Percentiles rank a stretch among this genome's conserved stretches.
Evolutionary conservation across 306 rosid species (phyloP).

Genomic region (Castanea mollissima): DNA sequence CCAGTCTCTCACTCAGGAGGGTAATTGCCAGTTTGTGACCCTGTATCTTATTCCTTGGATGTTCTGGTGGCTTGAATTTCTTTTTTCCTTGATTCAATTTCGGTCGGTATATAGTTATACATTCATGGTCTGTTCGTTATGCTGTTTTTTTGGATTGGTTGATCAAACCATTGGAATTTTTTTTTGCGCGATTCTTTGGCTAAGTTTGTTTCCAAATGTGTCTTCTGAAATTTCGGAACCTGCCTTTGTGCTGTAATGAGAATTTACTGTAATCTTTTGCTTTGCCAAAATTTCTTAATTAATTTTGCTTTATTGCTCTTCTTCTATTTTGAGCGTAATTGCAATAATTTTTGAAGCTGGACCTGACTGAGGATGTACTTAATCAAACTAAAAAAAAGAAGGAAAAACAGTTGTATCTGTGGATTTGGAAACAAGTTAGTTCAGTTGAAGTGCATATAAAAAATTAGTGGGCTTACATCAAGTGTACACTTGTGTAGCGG

Average conservation of each 20-base stretch:
- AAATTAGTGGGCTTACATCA: no score
- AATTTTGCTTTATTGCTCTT: background rate
- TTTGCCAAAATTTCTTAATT: background rate
- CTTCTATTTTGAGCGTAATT: background rate
- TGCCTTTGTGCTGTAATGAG: constrained; percentile 20
- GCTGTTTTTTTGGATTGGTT: constrained; percentile 29
- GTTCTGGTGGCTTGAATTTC: constrained; percentile 37
- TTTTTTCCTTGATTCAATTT: constrained; percentile 42
- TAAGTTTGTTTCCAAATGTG: constrained; percentile 32
- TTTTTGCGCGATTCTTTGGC: constrained; percentile 15
- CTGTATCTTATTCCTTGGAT: constrained; percentile 32
- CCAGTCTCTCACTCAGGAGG: constrained; percentile 97
- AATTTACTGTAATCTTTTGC: constrained; percentile 6
- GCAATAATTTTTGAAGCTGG: no score
- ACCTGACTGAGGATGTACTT: no score
- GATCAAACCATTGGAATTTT: constrained; percentile 27
- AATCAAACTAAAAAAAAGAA: no score
- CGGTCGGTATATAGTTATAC: constrained; percentile 26
- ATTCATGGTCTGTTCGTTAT: constrained; percentile 22
- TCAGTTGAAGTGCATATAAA: no score
- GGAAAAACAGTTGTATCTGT: background rate
- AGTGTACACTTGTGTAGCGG: no score
- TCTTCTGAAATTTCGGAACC: constrained; percentile 19
- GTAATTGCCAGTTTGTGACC: constrained; percentile 41
- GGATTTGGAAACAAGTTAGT: background rate